Evolutionary conservation across 345 rosid species (phyloP).

Genomic region (Citrus unshiu): DNA sequence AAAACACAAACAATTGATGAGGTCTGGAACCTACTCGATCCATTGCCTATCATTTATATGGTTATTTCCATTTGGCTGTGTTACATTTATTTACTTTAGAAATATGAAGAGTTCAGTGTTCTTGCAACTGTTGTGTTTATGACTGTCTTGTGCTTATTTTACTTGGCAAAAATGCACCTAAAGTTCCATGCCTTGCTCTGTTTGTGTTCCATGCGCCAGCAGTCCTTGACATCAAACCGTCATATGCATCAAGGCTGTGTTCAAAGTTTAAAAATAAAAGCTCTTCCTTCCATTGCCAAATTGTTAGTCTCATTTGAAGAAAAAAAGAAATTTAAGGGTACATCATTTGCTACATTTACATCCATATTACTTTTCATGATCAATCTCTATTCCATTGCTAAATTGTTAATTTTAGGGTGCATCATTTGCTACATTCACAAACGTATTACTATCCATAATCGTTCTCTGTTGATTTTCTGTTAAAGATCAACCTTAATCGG

Average conservation of each 20-base stretch:
- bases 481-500: neutral
- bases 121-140: neutral
- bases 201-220: neutral
- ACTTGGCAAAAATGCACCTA: neutral
- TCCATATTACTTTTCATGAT: neutral
- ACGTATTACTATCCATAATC: neutral
- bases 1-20: conserved; percentile 92
- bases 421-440: neutral
- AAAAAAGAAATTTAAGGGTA: neutral
- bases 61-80: neutral
- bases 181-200: neutral
- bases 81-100: neutral
- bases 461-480: neutral
- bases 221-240: neutral
- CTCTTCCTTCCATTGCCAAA: neutral
- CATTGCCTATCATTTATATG: neutral
- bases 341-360: neutral
- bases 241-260: neutral
- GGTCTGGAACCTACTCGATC: conserved; percentile 41
- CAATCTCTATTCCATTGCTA: neutral
- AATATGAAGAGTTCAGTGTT: conserved; percentile 2
- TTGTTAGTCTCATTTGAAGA: neutral
- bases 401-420: neutral
- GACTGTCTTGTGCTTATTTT: conserved; percentile 1
- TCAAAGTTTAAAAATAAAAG: neutral